Evolutionary conservation across 805 yeast genomes (phyloP).

Genomic region (Metschnikowia reukaufii): DNA sequence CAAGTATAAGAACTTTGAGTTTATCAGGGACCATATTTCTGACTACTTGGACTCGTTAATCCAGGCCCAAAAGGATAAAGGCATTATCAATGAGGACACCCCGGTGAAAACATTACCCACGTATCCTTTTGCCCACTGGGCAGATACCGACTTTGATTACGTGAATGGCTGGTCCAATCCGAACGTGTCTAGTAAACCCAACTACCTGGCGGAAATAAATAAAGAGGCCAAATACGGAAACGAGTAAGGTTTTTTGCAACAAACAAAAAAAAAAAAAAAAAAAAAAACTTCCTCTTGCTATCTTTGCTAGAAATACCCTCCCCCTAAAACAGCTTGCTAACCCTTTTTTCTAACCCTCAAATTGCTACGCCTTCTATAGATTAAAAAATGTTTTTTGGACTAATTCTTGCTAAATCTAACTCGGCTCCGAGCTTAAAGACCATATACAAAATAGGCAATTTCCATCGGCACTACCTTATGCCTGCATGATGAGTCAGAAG

Average conservation of each 20-base stretch:
- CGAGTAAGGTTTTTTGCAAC: conserved; percentile 11
- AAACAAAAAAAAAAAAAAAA: neutral
- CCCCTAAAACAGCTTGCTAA: neutral
- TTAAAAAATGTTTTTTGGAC: no score
- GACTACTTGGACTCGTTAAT: conserved; percentile 59
- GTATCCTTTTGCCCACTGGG: conserved; percentile 67
- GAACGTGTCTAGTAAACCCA: conserved; percentile 23
- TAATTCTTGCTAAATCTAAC: no score
- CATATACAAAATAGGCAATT: no score
- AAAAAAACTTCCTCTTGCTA: neutral
- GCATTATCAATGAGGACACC: conserved; percentile 53
- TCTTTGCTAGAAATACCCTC: neutral
- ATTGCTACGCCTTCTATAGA: neutral
- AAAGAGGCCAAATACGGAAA: conserved; percentile 19
- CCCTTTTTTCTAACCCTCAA: neutral
- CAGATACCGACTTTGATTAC: conserved; percentile 39
- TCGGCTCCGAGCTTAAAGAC: no score
- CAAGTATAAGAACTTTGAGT: conserved; percentile 61
- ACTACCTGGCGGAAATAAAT: conserved; percentile 26
- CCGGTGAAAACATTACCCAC: conserved; percentile 58
- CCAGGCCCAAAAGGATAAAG: conserved; percentile 56
- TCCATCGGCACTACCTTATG: no score
- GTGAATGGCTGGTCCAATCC: conserved; percentile 44
- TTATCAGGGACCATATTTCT: conserved; percentile 57
- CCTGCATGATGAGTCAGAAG: no score